phyloP scores from a whole-genome alignment of 768 basidiomycete genomes.

The Leccinum pellstonianum region DNA sequence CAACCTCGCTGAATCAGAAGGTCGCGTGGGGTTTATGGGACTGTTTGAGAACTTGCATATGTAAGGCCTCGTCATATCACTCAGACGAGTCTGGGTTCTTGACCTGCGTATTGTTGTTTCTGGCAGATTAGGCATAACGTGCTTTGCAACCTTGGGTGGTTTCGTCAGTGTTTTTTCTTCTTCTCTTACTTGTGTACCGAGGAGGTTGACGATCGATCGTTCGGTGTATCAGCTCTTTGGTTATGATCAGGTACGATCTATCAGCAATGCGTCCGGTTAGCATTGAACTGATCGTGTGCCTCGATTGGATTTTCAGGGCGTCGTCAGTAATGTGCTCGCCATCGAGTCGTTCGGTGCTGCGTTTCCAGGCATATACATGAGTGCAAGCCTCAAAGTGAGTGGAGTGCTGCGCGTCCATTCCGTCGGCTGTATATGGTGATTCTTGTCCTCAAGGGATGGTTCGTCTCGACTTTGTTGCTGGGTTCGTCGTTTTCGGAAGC shows the following conservation, averaged over 20 bases:
- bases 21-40: slow-evolving; percentile 25
- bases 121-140: slow-evolving; percentile 31
- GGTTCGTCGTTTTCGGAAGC: slow-evolving; percentile 15
- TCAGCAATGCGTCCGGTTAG: neutral
- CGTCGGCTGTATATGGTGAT: neutral
- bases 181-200: neutral
- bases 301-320: slow-evolving; percentile 22
- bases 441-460: slow-evolving; percentile 27
- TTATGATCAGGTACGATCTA: slow-evolving; percentile 27
- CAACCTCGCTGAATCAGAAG: slow-evolving; percentile 18
- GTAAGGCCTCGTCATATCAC: slow-evolving; percentile 12
- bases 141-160: slow-evolving; percentile 33
- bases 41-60: slow-evolving; percentile 30
- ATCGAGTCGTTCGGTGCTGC: slow-evolving; percentile 35
- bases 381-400: slow-evolving; percentile 26
- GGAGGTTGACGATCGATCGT: neutral
- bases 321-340: slow-evolving; percentile 33
- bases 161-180: slow-evolving; percentile 24
- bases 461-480: slow-evolving; percentile 30
- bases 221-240: slow-evolving; percentile 28
- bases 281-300: neutral
- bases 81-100: neutral
- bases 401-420: neutral
- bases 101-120: neutral
- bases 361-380: slow-evolving; percentile 32